Evolutionary conservation across 108 stramenopile species (phyloP).

Genomic region (Cyclotella cryptica): DNA sequence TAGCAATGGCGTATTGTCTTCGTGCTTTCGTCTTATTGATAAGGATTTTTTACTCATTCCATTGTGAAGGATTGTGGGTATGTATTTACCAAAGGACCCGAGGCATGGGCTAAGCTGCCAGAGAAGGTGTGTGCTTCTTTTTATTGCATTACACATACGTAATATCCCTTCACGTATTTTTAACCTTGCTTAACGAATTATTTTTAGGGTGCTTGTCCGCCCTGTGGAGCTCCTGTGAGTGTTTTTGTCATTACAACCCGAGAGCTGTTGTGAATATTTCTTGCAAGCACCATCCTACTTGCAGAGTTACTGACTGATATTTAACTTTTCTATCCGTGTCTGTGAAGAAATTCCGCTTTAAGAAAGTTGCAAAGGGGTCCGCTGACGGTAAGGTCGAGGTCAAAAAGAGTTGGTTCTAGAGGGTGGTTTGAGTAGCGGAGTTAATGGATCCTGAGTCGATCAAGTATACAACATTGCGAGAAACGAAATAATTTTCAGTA

Average conservation of each 20-base stretch:
- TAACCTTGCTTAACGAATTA: not conserved
- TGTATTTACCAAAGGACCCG: slow-evolving; percentile 89
- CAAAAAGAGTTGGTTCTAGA: slow-evolving; percentile 76
- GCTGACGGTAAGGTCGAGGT: slow-evolving; percentile 71
- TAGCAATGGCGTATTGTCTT: not conserved
- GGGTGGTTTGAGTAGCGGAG: not conserved
- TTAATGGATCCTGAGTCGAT: too few species aligned
- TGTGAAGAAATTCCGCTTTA: slow-evolving; percentile 78
- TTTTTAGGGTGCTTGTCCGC: slow-evolving; percentile 65
- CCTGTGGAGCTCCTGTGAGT: slow-evolving; percentile 70
- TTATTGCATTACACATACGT: not conserved
- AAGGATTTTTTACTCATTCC: too few species aligned
- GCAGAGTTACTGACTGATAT: not conserved
- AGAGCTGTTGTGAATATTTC: not conserved
- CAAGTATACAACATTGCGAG: too few species aligned
- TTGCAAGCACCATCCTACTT: not conserved
- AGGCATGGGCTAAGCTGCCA: slow-evolving; percentile 75
- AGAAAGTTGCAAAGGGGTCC: slow-evolving; percentile 88
- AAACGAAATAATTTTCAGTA: too few species aligned
- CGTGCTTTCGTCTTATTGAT: not conserved
- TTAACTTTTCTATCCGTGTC: not conserved
- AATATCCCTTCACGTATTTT: not conserved
- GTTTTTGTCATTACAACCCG: not conserved
- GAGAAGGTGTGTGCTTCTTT: slow-evolving; percentile 46
- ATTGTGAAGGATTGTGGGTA: slow-evolving; percentile 78